These are phyloP conservation scores for Setomelanomma holmii DNA, from an alignment of 2,329 filamentous ascomycete genomes.

Conservation along the genomic window DNA sequence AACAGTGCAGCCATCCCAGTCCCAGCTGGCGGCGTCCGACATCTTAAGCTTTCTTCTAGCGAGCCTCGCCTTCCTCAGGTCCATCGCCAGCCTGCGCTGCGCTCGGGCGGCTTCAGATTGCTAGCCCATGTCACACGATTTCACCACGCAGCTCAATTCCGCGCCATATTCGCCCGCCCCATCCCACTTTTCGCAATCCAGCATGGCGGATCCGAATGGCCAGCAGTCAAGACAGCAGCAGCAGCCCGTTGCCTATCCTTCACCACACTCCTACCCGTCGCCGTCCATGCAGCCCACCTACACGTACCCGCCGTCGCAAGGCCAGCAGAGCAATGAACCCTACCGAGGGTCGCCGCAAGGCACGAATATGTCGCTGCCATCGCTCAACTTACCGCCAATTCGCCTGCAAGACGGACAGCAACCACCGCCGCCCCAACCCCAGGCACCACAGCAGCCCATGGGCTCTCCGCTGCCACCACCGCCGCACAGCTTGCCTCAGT, in stretches of 20 bases:
- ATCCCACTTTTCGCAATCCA: slow-evolving; percentile 40
- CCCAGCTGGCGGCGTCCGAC: slow-evolving; percentile 8
- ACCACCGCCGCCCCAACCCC: slow-evolving; percentile 36
- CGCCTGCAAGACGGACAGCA: slow-evolving; percentile 57
- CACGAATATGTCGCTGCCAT: slow-evolving; percentile 53
- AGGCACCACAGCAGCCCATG: slow-evolving; percentile 52
- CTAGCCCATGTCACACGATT: slow-evolving; percentile 44
- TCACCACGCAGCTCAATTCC: slow-evolving; percentile 30
- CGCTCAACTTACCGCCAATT: slow-evolving; percentile 60
- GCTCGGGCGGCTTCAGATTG: slow-evolving; percentile 32
- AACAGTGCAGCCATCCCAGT: slow-evolving; percentile 28
- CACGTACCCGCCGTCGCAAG: slow-evolving; percentile 55
- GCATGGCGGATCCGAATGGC: slow-evolving; percentile 43
- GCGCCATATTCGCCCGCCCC: slow-evolving; percentile 42
- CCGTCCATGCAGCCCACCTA: slow-evolving; percentile 59
- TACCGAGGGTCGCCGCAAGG: slow-evolving; percentile 56
- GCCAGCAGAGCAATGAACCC: slow-evolving; percentile 48
- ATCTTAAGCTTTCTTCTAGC: slow-evolving; percentile 26
- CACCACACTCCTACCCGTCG: slow-evolving; percentile 59
- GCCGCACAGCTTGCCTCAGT: slow-evolving; percentile 58
- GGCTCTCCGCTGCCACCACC: slow-evolving; percentile 62
- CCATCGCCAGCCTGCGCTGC: slow-evolving; percentile 27
- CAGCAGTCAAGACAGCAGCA: slow-evolving; percentile 40
- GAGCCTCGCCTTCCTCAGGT: slow-evolving; percentile 23
- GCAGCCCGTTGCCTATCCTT: slow-evolving; percentile 49